Evolutionary conservation across 768 basidiomycete genomes (phyloP), one percentile per base, ranked within the genome.

Genomic region (Krasilnikovozyma curviuscula): DNA sequence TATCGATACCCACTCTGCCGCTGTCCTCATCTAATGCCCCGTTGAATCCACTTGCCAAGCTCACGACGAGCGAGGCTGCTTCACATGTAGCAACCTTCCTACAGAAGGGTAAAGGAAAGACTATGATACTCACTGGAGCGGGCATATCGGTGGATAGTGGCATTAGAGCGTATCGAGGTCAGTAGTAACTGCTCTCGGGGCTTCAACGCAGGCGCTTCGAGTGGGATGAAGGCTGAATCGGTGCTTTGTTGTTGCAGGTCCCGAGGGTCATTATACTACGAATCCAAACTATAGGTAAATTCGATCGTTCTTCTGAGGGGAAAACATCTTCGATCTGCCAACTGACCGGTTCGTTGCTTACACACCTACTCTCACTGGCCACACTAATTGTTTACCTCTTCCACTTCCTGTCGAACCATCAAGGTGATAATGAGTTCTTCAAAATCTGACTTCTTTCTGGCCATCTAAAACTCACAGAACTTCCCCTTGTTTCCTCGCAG

Each of bases 91-190:
- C 75, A 5, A 61, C 68, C 2, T 89, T 89, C 57, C 63, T 91
- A 7, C 44, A 42, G 13, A n/a, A 32, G 18, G 65, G 69, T 0
- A 66, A 69, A 4, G 83, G 84, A n/a, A 78, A 75, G 62, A 75
- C 75, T 40, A 67, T 78, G 0, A 67, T 86, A 14, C 62, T 95
- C 46, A 88, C 85, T 0, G 88, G 88, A 2, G 91, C 91, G 0
- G 91, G 91, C 7, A 83, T 93, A 55, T 83, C 81, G 61, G 88
- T 95, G 25, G 91, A 95, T 63, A 84, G 81, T 24, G 91, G 91
- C 38, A 91, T 97, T 52, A 71, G 84, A 55, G 86, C 88, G n/a
- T 93, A 95, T 65, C 69, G 88, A 49, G 88, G 88, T 1, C 59
- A 69, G 52, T 82, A 89, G 59, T 88, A 88, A 14, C 69, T 78